Base-by-base conservation (phyloP, 2,329 filamentous ascomycete genomes). In the Xylaria sp. region DNA sequence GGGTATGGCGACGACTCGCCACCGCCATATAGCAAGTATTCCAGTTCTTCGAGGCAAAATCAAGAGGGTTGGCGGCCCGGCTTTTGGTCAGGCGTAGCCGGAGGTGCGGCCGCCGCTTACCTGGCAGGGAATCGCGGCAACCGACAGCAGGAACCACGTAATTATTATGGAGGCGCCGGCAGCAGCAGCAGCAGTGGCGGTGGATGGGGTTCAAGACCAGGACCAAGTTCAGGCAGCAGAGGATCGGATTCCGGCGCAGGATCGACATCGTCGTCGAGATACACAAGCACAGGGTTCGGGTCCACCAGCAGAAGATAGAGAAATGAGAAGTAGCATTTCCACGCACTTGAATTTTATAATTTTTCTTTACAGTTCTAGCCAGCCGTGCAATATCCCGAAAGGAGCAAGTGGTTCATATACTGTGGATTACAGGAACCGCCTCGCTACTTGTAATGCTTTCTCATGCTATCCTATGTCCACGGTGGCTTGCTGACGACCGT, bases 251-350 rank as follows among this genome's bases (percentile, higher is more conserved):
- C 78, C 42, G 69, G 78, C n/a, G 75, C 76, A 67, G 77, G 75
- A 33, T 79, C 81, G 13, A 80, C 80, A 49, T 85, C 83, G 9
- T 81, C 83, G 7, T 82, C 84, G 15, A 85, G 87, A 62, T 85
- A 91, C 74, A 87, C 91, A 73, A 92, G 89, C 74, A 93, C 91
- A 0, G 91, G 91, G 0, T 93, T 92, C 76, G 91, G 91, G 9
- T 90, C 89, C 9, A 93, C 91, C 0, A 87, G 83, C 4, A 66
- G 69, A 58, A 69, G 66, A 61, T 68, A 59, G 42, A 63, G 42
- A 63, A 62, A 51, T 31, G 42, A 63, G 42, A 63, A 62, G 46
- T 31, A 60, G 2, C 4, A 44, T 42, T 31, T n/a, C 33, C 26
- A 61, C 15, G 26, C 61, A 53, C 33, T n/a, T 10, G 11, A 26